A percentile compares a stretch with the other conserved stretches of the same genome.
Conservation (phyloP, 2,329 filamentous ascomycete species). For the Colletotrichum sp. region DNA sequence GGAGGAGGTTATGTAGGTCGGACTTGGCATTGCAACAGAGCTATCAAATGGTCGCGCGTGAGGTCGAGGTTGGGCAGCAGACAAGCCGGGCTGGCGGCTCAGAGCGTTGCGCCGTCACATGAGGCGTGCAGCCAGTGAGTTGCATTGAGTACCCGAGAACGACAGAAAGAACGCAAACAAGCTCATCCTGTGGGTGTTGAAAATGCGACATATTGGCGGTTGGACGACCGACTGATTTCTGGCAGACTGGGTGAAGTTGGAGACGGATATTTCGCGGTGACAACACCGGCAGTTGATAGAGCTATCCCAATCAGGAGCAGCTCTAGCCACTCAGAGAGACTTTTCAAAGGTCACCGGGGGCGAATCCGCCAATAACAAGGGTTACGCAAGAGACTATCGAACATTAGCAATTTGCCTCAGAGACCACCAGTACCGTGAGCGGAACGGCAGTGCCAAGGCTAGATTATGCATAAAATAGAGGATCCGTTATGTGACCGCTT, state of each 20-base stretch:
- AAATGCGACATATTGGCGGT: not conserved
- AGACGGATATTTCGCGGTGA: not conserved
- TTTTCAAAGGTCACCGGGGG: not conserved
- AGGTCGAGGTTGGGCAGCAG: not conserved
- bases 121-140: not conserved
- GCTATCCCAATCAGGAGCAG: not conserved
- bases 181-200: not conserved
- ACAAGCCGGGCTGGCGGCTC: not conserved
- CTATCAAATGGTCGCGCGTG: not conserved
- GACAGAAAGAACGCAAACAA: not conserved
- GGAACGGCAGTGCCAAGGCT: not conserved
- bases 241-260: not conserved
- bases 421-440: not conserved
- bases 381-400: not conserved
- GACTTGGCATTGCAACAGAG: slow-evolving; percentile 21
- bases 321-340: not conserved
- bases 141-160: not conserved
- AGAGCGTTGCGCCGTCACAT: not conserved
- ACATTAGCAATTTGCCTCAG: not conserved
- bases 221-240: not conserved
- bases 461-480: slow-evolving; percentile 2
- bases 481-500: not conserved
- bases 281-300: not conserved
- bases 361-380: not conserved
- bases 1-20: not conserved